A percentile compares a stretch with the other conserved stretches of the same genome.
phyloP scores from a whole-genome alignment of 2,329 filamentous ascomycete species.

The Diplodia mutila region DNA sequence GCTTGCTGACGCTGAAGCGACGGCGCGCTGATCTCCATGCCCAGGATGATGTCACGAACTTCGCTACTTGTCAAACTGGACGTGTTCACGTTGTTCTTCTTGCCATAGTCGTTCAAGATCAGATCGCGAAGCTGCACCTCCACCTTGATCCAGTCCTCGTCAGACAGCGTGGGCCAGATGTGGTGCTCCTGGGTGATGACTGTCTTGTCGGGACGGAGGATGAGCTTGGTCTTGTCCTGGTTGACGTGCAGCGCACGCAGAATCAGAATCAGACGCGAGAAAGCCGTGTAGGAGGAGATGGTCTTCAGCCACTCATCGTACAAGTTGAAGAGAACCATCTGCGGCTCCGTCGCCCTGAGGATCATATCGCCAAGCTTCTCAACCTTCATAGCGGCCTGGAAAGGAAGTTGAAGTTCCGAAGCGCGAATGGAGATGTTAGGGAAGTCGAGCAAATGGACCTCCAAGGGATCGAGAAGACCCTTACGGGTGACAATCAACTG shows the following conservation, averaged over 20 bases:
- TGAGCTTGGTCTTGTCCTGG: slow-evolving; percentile 95
- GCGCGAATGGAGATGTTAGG: slow-evolving; percentile 98
- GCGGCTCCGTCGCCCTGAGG: slow-evolving; percentile 93
- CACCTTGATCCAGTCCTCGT: slow-evolving; percentile 99
- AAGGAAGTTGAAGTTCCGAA: slow-evolving; percentile 93
- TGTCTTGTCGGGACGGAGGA: slow-evolving; percentile 93
- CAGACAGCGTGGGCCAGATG: slow-evolving; percentile 92
- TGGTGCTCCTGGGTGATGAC: slow-evolving; percentile 98
- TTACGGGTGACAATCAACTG: slow-evolving; percentile 98
- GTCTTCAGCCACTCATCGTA: slow-evolving; percentile 99
- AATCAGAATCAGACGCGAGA: slow-evolving; percentile 92
- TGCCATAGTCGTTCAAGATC: slow-evolving; percentile 97
- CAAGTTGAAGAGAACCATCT: slow-evolving; percentile 99
- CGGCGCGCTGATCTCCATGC: slow-evolving; percentile 98
- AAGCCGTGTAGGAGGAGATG: slow-evolving; percentile 97
- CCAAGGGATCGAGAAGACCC: slow-evolving; percentile 92
- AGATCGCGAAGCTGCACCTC: slow-evolving; percentile 93
- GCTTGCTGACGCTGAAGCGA: slow-evolving; percentile 98
- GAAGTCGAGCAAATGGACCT: slow-evolving; percentile 97
- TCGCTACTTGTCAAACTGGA: slow-evolving; percentile 95
- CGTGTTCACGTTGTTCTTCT: slow-evolving; percentile 99
- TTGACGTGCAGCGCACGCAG: slow-evolving; percentile 95
- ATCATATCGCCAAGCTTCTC: slow-evolving; percentile 99
- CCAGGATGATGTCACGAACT: slow-evolving; percentile 96
- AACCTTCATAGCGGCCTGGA: slow-evolving; percentile 99